These are phyloP conservation scores for Lachnellula suecica DNA, from an alignment of 2,329 filamentous ascomycete genomes.

Conservation along the genomic window DNA sequence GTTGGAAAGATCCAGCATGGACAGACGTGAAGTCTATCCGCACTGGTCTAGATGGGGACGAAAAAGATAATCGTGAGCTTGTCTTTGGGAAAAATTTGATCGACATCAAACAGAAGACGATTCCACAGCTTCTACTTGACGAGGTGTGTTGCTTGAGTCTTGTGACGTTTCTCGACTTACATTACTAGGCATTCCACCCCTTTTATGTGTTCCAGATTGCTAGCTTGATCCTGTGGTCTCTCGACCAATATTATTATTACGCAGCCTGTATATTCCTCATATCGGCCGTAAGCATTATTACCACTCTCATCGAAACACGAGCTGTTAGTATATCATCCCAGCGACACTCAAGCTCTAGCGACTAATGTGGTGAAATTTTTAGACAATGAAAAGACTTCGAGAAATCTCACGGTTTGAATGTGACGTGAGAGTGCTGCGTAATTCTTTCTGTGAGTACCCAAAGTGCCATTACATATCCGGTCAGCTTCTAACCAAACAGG, in stretches of 20 bases:
- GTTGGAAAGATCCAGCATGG: constrained; percentile 95
- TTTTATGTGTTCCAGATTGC: constrained; percentile 99
- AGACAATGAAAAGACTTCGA: constrained; percentile 85
- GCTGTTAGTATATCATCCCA: constrained; percentile 51
- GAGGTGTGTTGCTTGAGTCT: constrained; percentile 55
- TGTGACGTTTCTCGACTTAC: constrained; percentile 13
- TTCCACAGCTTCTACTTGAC: constrained; percentile 80
- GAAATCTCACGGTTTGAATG: constrained; percentile 96
- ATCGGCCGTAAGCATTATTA: constrained; percentile 86
- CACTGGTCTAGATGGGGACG: constrained; percentile 81
- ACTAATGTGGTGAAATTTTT: constrained; percentile 7
- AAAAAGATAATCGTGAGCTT: constrained; percentile 76
- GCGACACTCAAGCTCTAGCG: constrained; percentile 1
- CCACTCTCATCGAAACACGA: constrained; percentile 86
- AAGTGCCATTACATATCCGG: background rate
- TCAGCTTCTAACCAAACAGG: constrained; percentile 42
- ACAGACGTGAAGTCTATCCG: constrained; percentile 73
- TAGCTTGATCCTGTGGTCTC: constrained; percentile 88
- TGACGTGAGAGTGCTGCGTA: constrained; percentile 87
- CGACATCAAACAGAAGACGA: constrained; percentile 87
- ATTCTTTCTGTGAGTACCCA: constrained; percentile 77
- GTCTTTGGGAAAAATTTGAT: constrained; percentile 92
- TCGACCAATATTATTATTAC: constrained; percentile 98
- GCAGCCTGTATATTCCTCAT: constrained; percentile 93
- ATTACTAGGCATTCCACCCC: constrained; percentile 77